Evolutionary conservation across 1,284 basidiomycete genomes (phyloP), one percentile per base, ranked within the genome.

Genomic region (Trametes sp.): DNA sequence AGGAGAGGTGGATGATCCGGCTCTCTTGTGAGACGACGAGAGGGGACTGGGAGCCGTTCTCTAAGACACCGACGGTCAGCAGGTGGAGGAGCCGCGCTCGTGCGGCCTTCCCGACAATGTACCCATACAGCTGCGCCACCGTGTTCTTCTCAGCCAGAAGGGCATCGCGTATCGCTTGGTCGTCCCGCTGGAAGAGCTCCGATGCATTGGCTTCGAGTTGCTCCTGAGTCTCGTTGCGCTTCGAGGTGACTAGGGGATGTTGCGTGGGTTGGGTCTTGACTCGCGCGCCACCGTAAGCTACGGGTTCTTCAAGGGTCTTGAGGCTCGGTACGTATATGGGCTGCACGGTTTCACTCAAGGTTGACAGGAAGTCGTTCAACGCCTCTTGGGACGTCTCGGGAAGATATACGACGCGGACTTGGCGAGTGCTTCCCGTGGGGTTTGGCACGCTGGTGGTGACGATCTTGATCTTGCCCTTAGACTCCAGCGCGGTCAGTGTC

Each of bases 71-170:
- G 33, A 89, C 75, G 19, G 78, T 76, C 48, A 80, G 76, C n/a
- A 89, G 74, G 72, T 94, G 90, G 2, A 93, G 75, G 61, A 84
- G 80, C 36, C 85, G 84, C 13, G 86, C 84, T 44, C 92, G 83
- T 10, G 85, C 76, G 35, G 82, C 82, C 70, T 85, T 88, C 13
- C 87, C 90, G 24, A 84, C 78, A 49, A 89, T 81, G 71, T 84
- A 92, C 16, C 91, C 91, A 71, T 90, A 90, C 35, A 84, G 64
- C 67, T 94, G 91, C 7, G 84, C 82, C 19, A 88, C 68, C 1
- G 89, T 89, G 54, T 84, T 84, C 55, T 83, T 81, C 70, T 93
- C 89, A 0, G 84, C 81, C 10, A 91, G 75, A 57, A 92, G 78
- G n/a, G 84, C 80, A 14, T 86, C 82, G 38, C 84, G 83, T 49